Conservation (phyloP, 352 stramenopile species). For the Saprolegnia diclina region DNA sequence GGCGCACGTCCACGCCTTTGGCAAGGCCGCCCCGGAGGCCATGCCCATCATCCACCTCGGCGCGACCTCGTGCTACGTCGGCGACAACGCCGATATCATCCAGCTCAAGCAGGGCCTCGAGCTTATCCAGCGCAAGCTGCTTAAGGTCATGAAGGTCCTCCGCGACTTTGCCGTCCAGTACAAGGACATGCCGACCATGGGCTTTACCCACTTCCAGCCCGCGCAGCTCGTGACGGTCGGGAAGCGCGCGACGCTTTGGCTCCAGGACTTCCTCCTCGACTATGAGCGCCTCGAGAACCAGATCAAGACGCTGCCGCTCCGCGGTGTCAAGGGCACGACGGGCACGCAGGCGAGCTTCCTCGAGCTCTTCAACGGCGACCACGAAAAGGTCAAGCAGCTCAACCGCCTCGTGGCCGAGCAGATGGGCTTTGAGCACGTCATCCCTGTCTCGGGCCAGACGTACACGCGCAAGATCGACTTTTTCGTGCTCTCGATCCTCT, state of each 20-base stretch:
- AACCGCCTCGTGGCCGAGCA: slow-evolving; percentile 95
- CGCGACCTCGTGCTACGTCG: slow-evolving; percentile 97
- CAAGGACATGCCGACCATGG: slow-evolving; percentile 96
- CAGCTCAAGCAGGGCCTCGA: slow-evolving; percentile 95
- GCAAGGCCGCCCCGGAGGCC: slow-evolving; percentile 91
- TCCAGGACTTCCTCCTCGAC: slow-evolving; percentile 97
- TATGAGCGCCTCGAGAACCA: slow-evolving; percentile 93
- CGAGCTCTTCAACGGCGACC: slow-evolving; percentile 98
- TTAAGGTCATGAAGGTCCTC: slow-evolving; percentile 95
- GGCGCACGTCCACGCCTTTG: slow-evolving; percentile 98
- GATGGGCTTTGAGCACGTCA: slow-evolving; percentile 97
- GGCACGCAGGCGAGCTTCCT: slow-evolving; percentile 98
- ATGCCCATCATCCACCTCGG: slow-evolving; percentile 99
- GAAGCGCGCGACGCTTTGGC: slow-evolving; percentile 96
- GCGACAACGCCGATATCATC: slow-evolving; percentile 99
- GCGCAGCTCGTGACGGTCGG: slow-evolving; percentile 98
- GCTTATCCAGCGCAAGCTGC: slow-evolving; percentile 95
- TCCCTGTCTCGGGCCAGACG: slow-evolving; percentile 97
- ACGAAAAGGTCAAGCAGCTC: slow-evolving; percentile 97
- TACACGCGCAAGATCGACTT: slow-evolving; percentile 99
- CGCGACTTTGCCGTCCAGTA: slow-evolving; percentile 93
- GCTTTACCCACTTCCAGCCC: slow-evolving; percentile 99
- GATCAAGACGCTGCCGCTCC: slow-evolving; percentile 95
- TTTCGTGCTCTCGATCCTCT: slow-evolving; percentile 92
- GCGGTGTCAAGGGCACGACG: slow-evolving; percentile 98